A percentile compares a stretch with the other conserved stretches of the same genome.
phyloP scores from a whole-genome alignment of 441 rosid species.

The Iberis amara region DNA sequence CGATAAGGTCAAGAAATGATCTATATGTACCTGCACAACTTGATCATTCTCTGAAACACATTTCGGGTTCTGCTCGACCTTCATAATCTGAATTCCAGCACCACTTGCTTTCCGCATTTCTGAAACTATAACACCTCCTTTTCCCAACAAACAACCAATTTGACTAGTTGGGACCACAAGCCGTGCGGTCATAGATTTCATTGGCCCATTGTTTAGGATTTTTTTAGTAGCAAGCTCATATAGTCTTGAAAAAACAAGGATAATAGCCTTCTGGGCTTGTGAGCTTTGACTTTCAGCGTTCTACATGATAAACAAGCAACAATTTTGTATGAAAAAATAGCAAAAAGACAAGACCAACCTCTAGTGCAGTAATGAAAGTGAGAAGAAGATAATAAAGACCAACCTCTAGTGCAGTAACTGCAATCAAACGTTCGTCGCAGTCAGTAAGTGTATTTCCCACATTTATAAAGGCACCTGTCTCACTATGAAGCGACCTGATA shows the following conservation, averaged over 20 bases:
- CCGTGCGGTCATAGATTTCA: constrained; percentile 51
- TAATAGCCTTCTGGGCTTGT: constrained; percentile 69
- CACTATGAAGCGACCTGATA: constrained; percentile 62
- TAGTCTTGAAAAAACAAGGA: constrained; percentile 65
- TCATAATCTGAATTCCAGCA: constrained; percentile 50
- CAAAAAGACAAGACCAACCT: constrained; percentile 10
- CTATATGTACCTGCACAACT: constrained; percentile 75
- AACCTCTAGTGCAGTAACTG: constrained; percentile 79
- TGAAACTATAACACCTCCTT: constrained; percentile 74
- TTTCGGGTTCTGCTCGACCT: constrained; percentile 58
- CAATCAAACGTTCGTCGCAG: constrained; percentile 74
- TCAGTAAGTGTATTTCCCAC: constrained; percentile 58
- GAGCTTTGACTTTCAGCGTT: constrained; percentile 55
- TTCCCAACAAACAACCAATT: constrained; percentile 89
- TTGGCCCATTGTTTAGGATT: constrained; percentile 43
- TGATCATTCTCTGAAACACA: constrained; percentile 62
- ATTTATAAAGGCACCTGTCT: constrained; percentile 70
- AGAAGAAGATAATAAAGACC: constrained; percentile 21
- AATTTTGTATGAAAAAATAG: constrained; percentile 20
- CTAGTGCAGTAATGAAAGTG: constrained; percentile 13
- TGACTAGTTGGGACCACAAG: constrained; percentile 72
- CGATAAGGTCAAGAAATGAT: constrained; percentile 9
- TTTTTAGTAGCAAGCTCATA: constrained; percentile 55
- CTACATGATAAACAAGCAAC: constrained; percentile 45
- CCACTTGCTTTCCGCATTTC: constrained; percentile 77